A percentile compares a stretch with the other conserved stretches of the same genome.
Conservation (phyloP, 1,284 basidiomycete genomes). For the Gymnopus androsaceus region DNA sequence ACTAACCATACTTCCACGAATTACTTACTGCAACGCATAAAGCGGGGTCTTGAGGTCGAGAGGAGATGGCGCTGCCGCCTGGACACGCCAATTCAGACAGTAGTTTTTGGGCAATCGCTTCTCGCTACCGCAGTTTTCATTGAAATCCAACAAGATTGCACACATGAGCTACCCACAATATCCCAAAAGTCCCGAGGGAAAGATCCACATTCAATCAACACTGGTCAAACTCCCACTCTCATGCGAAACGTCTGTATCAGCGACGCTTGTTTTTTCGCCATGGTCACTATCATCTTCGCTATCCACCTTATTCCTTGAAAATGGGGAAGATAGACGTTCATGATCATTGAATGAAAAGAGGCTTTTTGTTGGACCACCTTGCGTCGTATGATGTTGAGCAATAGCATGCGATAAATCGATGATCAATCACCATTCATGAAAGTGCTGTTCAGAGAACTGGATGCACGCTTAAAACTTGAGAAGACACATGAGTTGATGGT, state of each 20-base stretch:
- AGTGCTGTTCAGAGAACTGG: constrained; percentile 23
- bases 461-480: constrained; percentile 25
- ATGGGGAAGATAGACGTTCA: constrained; percentile 9
- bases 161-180: not conserved
- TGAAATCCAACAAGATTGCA: no score
- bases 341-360: constrained; percentile 17
- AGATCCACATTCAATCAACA: constrained; percentile 43
- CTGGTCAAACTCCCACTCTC: constrained; percentile 60
- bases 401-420: constrained; percentile 33
- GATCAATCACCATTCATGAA: constrained; percentile 48
- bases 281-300: constrained; percentile 29
- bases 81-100: no score
- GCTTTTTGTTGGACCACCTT: constrained; percentile 35
- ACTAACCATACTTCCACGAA: no score
- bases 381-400: constrained; percentile 28
- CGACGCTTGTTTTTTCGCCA: constrained; percentile 40
- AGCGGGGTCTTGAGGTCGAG: no score
- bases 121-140: no score
- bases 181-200: not conserved
- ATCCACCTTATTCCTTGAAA: constrained; percentile 20
- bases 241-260: constrained; percentile 41
- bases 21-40: not conserved
- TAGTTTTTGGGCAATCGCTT: no score
- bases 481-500: constrained; percentile 8
- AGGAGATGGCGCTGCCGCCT: no score